Evolutionary conservation across 768 basidiomycete genomes (phyloP).

Genomic region (Suillus decipiens): DNA sequence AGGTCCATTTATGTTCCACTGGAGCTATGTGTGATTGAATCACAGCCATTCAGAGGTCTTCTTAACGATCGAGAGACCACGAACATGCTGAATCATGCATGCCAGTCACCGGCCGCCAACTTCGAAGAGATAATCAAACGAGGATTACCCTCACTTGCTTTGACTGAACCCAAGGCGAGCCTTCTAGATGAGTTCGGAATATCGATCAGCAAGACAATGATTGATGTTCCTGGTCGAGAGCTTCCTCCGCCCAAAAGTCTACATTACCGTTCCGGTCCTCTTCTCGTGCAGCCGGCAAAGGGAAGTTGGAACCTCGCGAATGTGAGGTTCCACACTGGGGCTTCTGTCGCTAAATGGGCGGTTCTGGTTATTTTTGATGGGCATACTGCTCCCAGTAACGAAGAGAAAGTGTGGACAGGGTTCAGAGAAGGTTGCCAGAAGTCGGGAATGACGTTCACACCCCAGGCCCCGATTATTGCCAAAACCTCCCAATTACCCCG

Average conservation of each 20-base stretch:
- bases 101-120: background rate
- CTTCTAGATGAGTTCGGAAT: background rate
- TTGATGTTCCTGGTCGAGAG: background rate
- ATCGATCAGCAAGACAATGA: background rate
- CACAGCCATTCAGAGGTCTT: slow-evolving; percentile 57
- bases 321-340: background rate
- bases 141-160: slow-evolving; percentile 39
- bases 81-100: slow-evolving; percentile 44
- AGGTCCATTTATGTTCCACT: background rate
- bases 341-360: background rate
- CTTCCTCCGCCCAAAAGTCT: background rate
- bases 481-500: background rate
- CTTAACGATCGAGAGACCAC: slow-evolving; percentile 63
- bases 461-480: background rate
- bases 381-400: background rate
- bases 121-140: background rate
- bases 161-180: background rate
- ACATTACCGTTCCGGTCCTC: background rate
- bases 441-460: background rate
- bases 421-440: background rate
- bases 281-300: background rate
- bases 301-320: background rate
- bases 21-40: slow-evolving; percentile 23
- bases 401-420: background rate
- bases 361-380: background rate